Percentiles rank a stretch among this genome's conserved stretches.
These are phyloP conservation scores for Rhodotorula mucilaginosa DNA, from an alignment of 1,284 basidiomycete species.

Conservation along the genomic window DNA sequence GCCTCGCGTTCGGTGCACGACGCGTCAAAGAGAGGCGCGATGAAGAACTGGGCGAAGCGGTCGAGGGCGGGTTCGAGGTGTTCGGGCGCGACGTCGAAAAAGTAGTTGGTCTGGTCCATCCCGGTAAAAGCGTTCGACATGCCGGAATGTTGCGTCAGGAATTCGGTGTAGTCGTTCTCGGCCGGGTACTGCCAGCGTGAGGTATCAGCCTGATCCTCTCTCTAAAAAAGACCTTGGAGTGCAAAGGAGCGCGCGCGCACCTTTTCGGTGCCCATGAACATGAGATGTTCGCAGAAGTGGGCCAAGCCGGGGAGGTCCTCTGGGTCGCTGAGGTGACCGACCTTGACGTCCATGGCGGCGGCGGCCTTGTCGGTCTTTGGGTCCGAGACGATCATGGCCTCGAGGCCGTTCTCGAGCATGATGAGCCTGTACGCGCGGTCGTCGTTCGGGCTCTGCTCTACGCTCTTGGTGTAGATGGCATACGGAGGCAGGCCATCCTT, in stretches of 20 bases:
- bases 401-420: constrained; percentile 78
- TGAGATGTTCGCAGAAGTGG: constrained; percentile 84
- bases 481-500: constrained; percentile 36
- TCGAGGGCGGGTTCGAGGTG: constrained; percentile 80
- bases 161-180: constrained; percentile 92
- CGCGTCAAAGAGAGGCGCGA: constrained; percentile 82
- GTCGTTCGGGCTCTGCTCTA: constrained; percentile 74
- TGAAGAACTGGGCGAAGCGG: constrained; percentile 92
- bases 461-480: constrained; percentile 61
- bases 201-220: background rate
- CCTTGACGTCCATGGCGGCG: constrained; percentile 90
- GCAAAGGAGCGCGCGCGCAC: constrained; percentile 35
- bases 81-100: constrained; percentile 86
- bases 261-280: constrained; percentile 73
- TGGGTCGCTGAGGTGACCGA: constrained; percentile 91
- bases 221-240: too few species aligned
- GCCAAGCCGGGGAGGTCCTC: constrained; percentile 51
- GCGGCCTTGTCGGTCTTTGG: constrained; percentile 83
- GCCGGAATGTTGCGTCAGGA: constrained; percentile 85
- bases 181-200: constrained; percentile 64
- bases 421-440: constrained; percentile 76
- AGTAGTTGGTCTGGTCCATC: constrained; percentile 90
- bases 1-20: constrained; percentile 92
- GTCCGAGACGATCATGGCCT: constrained; percentile 83
- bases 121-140: constrained; percentile 91